Percentiles rank a stretch among this genome's conserved stretches.
Conservation (phyloP, 163 green algal genomes). For the Dunaliella salina region DNA sequence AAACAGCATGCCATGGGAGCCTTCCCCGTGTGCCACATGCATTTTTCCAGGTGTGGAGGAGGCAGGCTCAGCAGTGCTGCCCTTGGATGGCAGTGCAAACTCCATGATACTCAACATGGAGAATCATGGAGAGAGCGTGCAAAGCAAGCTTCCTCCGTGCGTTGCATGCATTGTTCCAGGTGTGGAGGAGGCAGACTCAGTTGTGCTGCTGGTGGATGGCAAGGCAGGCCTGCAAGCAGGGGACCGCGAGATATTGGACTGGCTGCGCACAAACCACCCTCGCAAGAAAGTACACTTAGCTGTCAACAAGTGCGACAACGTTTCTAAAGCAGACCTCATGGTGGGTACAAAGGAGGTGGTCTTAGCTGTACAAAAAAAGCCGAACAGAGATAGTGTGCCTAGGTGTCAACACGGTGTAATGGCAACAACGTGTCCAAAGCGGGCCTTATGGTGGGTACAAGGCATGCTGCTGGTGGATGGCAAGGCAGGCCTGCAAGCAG, state of each 20-base stretch:
- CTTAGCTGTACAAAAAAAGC: too few relatives aligned
- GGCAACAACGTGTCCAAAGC: too few relatives aligned
- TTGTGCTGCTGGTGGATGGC: conserved; percentile 90
- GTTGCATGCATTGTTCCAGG: conserved; percentile 30
- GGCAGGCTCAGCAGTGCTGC: conserved; percentile 77
- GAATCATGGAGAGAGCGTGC: conserved; percentile 31
- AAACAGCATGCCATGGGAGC: too few relatives aligned
- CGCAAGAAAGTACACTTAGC: conserved; percentile 77
- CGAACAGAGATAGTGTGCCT: too few relatives aligned
- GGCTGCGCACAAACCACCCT: conserved; percentile 77
- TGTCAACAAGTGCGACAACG: conserved; percentile 97
- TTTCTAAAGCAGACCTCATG: conserved; percentile 58
- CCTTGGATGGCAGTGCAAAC: conserved; percentile 82
- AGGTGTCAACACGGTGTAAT: too few relatives aligned
- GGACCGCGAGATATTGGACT: conserved; percentile 86
- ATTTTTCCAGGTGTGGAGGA: conserved; percentile 71
- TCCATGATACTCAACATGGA: too few relatives aligned
- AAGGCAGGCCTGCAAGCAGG: conserved; percentile 72
- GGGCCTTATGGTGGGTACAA: too few relatives aligned
- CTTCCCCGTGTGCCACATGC: neutral
- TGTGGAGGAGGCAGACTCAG: conserved; percentile 76
- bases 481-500: conserved; percentile 70
- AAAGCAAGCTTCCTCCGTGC: neutral
- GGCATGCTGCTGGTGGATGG: conserved; percentile 92
- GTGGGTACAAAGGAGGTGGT: too few relatives aligned